Base-by-base conservation (phyloP, 768 basidiomycete species). In the Obba rivulosa region DNA sequence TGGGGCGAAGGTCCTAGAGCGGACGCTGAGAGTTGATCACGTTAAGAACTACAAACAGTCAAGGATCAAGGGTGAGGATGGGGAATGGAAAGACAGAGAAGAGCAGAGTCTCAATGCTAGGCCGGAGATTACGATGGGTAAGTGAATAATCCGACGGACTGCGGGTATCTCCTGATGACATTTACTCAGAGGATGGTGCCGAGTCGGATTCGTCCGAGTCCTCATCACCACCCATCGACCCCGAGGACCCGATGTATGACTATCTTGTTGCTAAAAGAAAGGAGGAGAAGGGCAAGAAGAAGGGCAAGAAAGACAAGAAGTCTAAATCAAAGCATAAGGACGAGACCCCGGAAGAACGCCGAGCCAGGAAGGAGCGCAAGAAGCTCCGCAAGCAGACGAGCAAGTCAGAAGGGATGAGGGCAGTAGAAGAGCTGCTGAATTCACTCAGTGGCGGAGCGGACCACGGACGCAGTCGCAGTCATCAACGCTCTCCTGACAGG, bases 181-280 rank as follows among this genome's bases (percentile, higher is more conserved):
- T n/a, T 16, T 11, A 38, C 20, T 36, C 52, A 78, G 86, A 75
- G 31, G 78, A 70, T 18, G 77, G 65, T 36, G 75, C 64, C 1
- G 77, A 64, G 2, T 81, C 85, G 4, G 85, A 87, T 28, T 83
- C 84, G 3, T 84, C 85, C 2, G 82, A 70, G 14, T 77, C 78
- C 2, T 76, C 82, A 16, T 75, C 70, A 16, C 77, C 82, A 22
- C 74, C 79, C 8, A 87, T 96, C 48, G 94, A 98, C 64, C 90
- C 89, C 1, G 95, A 98, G 62, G 96, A 99, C 67, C 96, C 96
- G 1, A 98, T 99, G 96, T 81, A 85, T 23, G 94, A 93, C 52
- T 98, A 90, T 63, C 73, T 99, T 28, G 68, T 93, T 34, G 77
- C 81, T 1, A 79, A 94, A 63, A 76, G 78, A 57, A 79, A 70